A percentile compares a stretch with the other conserved stretches of the same genome.
Conservation (phyloP, 1,284 basidiomycete species). For the Exsudoporus floridanus region DNA sequence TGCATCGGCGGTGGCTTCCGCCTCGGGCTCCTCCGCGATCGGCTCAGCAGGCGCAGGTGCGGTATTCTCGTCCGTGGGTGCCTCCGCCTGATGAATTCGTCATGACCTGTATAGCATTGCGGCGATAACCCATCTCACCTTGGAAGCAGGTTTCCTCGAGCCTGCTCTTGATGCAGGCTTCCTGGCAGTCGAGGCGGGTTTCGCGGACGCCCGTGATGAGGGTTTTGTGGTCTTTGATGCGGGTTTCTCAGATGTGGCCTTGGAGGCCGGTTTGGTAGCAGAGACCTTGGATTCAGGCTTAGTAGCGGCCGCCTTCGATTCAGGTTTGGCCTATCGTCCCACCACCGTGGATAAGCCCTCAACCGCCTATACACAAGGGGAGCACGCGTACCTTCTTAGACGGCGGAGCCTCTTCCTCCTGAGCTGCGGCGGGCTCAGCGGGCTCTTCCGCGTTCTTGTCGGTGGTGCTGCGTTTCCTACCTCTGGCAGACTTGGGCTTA, state of each 20-base stretch:
- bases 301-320: slow-evolving; percentile 24
- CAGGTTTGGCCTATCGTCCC: slow-evolving; percentile 24
- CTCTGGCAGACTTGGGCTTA: slow-evolving; percentile 57
- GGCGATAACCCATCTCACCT: slow-evolving; percentile 30
- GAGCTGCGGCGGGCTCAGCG: slow-evolving; percentile 40
- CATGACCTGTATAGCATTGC: not conserved
- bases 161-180: slow-evolving; percentile 47
- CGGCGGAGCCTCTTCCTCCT: slow-evolving; percentile 41
- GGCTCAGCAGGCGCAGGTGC: slow-evolving; percentile 41
- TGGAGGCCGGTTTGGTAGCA: slow-evolving; percentile 36
- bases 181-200: slow-evolving; percentile 40
- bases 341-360: not conserved
- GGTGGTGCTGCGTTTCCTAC: slow-evolving; percentile 51
- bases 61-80: slow-evolving; percentile 34
- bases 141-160: slow-evolving; percentile 43
- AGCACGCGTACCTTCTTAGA: slow-evolving; percentile 49
- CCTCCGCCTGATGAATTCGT: slow-evolving; percentile 39
- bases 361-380: not conserved
- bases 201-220: slow-evolving; percentile 36
- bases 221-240: slow-evolving; percentile 35
- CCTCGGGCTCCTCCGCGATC: slow-evolving; percentile 56
- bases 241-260: slow-evolving; percentile 37
- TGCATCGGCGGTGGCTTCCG: slow-evolving; percentile 44
- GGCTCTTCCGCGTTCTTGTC: slow-evolving; percentile 39
- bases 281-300: slow-evolving; percentile 31